A percentile compares a stretch with the other conserved stretches of the same genome.
Evolutionary conservation across 164 flowering plant species (phyloP).

Genomic region (Litsea cubeba): DNA sequence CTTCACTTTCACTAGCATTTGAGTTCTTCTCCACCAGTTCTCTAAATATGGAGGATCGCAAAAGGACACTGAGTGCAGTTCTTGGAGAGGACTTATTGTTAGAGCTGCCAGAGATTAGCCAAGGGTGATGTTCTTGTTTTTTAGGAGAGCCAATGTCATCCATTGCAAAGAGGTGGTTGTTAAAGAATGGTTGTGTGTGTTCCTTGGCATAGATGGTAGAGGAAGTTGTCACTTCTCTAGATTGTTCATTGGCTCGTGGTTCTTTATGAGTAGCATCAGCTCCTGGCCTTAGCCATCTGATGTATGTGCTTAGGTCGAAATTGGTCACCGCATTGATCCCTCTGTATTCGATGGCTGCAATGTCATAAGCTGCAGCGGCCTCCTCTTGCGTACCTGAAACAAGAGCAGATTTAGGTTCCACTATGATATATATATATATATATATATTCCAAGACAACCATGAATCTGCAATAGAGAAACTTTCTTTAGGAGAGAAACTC

Average conservation of each 20-base stretch:
- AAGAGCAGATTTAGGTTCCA: background rate
- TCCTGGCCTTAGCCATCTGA: slow-evolving; percentile 38
- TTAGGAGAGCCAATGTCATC: slow-evolving; percentile 17
- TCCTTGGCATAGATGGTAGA: slow-evolving; percentile 1
- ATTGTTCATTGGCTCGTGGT: slow-evolving; percentile 10
- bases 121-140: slow-evolving; percentile 23
- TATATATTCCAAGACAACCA: no score
- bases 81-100: slow-evolving; percentile 36
- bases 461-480: background rate
- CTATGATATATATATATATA: no score
- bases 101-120: slow-evolving; percentile 21
- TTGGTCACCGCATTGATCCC: slow-evolving; percentile 71
- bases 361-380: slow-evolving; percentile 71
- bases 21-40: slow-evolving; percentile 55
- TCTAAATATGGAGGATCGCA: slow-evolving; percentile 52
- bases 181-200: slow-evolving; percentile 12
- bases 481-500: slow-evolving; percentile 6
- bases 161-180: background rate
- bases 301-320: slow-evolving; percentile 62
- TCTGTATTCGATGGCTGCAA: slow-evolving; percentile 67
- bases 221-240: background rate
- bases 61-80: slow-evolving; percentile 56
- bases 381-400: slow-evolving; percentile 70
- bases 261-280: no score
- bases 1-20: slow-evolving; percentile 17